A percentile compares a stretch with the other conserved stretches of the same genome.
These are phyloP conservation scores for Sphenostylis stenocarpa DNA, from an alignment of 306 rosid genomes.

Conservation along the genomic window DNA sequence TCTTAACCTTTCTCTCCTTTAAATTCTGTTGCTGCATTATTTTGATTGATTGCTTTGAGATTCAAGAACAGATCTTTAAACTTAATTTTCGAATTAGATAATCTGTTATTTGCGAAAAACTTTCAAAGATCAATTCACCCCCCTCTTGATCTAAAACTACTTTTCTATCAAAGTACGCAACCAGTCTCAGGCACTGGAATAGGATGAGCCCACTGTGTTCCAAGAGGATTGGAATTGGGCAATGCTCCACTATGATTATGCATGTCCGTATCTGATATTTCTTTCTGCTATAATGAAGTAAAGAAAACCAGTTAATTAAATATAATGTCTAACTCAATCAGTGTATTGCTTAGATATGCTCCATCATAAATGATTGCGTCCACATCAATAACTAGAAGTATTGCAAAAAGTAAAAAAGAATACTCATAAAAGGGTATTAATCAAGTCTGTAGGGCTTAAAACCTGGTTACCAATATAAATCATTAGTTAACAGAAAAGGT, in stretches of 20 bases:
- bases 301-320: slow-evolving; percentile 22
- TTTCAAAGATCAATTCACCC: too few relatives aligned
- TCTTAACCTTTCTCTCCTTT: too few relatives aligned
- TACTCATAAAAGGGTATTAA: background rate
- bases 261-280: slow-evolving; percentile 52
- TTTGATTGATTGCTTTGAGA: too few relatives aligned
- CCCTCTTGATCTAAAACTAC: too few relatives aligned
- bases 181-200: slow-evolving; percentile 92
- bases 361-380: background rate
- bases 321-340: too few relatives aligned
- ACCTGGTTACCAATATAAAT: slow-evolving; percentile 5
- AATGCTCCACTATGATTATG: slow-evolving; percentile 45
- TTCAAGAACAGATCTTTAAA: too few relatives aligned
- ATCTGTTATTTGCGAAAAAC: too few relatives aligned
- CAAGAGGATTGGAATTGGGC: slow-evolving; percentile 57
- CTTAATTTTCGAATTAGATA: too few relatives aligned
- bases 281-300: slow-evolving; percentile 62
- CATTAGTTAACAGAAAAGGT: slow-evolving; percentile 11
- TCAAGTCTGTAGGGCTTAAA: background rate
- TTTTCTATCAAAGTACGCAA: too few relatives aligned
- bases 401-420: slow-evolving; percentile 9
- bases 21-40: too few relatives aligned
- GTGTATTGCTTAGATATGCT: slow-evolving; percentile 19
- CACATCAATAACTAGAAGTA: slow-evolving; percentile 21
- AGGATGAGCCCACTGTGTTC: slow-evolving; percentile 94